Evolutionary conservation across 495 filamentous ascomycete species (phyloP).

Genomic region (Xylaria curta): DNA sequence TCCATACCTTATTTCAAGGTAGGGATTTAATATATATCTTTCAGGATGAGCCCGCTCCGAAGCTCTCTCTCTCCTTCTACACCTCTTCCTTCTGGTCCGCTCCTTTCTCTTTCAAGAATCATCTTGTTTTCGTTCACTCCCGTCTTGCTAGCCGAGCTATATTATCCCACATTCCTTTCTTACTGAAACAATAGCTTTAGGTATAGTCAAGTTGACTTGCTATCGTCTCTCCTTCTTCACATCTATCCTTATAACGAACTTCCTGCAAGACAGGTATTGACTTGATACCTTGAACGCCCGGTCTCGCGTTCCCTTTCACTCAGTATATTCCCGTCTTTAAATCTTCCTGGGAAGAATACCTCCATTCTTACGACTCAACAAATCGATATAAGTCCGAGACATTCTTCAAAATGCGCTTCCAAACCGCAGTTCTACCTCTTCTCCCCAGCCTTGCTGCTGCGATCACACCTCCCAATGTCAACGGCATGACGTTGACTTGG

Average conservation of each 20-base stretch:
- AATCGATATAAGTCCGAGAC: conserved; percentile 11
- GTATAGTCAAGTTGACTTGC: conserved; percentile 23
- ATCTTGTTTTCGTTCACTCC: conserved; percentile 30
- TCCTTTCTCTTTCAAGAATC: conserved; percentile 33
- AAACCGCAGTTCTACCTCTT: conserved; percentile 32
- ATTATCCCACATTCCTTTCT: conserved; percentile 40
- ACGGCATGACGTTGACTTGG: conserved; percentile 41
- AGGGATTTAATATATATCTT: conserved; percentile 43
- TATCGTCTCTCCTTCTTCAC: conserved; percentile 34
- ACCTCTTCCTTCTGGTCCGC: conserved; percentile 27
- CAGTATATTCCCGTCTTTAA: conserved; percentile 12
- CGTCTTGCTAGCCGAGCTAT: conserved; percentile 40
- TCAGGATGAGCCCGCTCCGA: conserved; percentile 32
- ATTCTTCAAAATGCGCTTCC: conserved; percentile 41
- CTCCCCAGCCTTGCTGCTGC: conserved; percentile 36
- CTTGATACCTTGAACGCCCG: conserved; percentile 31
- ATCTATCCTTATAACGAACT: conserved; percentile 26
- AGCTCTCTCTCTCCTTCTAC: conserved; percentile 22
- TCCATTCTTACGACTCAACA: conserved; percentile 1
- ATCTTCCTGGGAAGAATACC: conserved; percentile 21
- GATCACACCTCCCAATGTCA: conserved; percentile 38
- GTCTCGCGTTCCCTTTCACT: conserved; percentile 17
- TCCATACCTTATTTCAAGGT: conserved; percentile 28
- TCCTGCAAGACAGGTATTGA: conserved; percentile 40
- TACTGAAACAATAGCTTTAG: conserved; percentile 28